Conservation (phyloP, 1,139 yeast genomes). For the Saccharomyces hybrid region DNA sequence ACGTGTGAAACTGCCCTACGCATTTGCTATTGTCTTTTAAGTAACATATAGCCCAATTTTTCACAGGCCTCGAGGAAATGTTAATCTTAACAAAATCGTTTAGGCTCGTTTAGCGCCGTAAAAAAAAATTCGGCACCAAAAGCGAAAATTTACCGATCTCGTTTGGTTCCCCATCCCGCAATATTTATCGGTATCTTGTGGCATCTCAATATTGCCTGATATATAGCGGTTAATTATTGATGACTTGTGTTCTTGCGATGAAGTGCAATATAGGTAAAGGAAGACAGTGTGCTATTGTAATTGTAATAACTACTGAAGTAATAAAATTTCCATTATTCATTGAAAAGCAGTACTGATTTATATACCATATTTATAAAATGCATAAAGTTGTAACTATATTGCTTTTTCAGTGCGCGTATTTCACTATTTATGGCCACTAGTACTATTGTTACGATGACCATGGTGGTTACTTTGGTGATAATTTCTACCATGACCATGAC, state of each 20-base stretch:
- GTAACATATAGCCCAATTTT: neutral
- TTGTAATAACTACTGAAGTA: neutral
- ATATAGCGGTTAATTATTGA: neutral
- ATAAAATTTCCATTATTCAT: neutral
- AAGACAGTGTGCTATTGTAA: neutral
- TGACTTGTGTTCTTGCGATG: neutral
- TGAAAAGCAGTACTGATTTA: neutral
- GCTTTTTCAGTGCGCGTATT: neutral
- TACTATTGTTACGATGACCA: constrained; percentile 10
- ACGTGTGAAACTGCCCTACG: neutral
- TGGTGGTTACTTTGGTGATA: constrained; percentile 16
- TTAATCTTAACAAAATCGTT: neutral
- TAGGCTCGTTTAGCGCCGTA: neutral
- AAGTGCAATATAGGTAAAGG: neutral
- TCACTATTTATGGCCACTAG: constrained; percentile 7
- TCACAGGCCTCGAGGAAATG: neutral
- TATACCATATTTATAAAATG: neutral
- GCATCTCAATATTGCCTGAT: neutral
- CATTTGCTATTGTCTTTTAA: neutral
- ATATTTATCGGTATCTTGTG: neutral
- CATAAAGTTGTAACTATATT: neutral
- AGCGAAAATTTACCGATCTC: neutral
- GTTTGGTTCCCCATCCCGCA: neutral
- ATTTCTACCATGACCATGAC: constrained; percentile 14
- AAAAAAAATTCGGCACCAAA: neutral